Base-by-base conservation (phyloP, 306 rosid genomes). In the Pterocarpus macrocarpus region DNA sequence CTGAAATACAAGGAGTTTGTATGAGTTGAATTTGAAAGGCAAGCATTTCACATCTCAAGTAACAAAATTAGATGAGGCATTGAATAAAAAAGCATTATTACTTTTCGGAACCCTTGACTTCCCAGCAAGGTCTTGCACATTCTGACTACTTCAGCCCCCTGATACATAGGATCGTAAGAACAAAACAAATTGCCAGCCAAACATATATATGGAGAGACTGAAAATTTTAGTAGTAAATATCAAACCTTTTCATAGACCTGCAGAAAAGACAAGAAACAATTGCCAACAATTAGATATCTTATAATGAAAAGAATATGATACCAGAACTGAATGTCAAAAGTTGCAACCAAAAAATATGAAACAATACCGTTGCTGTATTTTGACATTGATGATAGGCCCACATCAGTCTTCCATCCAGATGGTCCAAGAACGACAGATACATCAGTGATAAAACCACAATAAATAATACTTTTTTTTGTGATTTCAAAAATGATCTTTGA, bases 111-210 rank as follows among this genome's bases (percentile, higher is more conserved):
- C 57, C 99, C 99, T 83, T 85, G 91, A 84, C 89, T 87, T 82
- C 99, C 99, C 52, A 96, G 85, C 38, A 96, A 87, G 81, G 98
- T 96, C 86, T 93, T 96, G 94, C 93, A 96, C 98, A 96, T 96
- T 87, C 99, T 89, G 80, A 96, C 98, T 77, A 96, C 99, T 92
- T 96, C 99, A 84, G 99, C 98, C 69, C 99, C 99, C 99, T 95
- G 88, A 71, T 71, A 82, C 73, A 84, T 80, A 82, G 45, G 77
- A 78, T 55, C 56, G 45, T 81, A 81, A 86, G 82, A 22, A 22
- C 28, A 22, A 22, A 83, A 88, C 70, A 81, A 84, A 80, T 14
- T 50, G 12, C 79, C 62, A 49, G 6, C 63, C 6, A 53, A 8
- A 73, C 43, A 73, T 72, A 67, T 9, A 85, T 64, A 80, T 9